Percentiles rank a stretch among this genome's conserved stretches.
These are phyloP conservation scores for Boletus mariae DNA, from an alignment of 1,284 basidiomycete species.

Conservation along the genomic window DNA sequence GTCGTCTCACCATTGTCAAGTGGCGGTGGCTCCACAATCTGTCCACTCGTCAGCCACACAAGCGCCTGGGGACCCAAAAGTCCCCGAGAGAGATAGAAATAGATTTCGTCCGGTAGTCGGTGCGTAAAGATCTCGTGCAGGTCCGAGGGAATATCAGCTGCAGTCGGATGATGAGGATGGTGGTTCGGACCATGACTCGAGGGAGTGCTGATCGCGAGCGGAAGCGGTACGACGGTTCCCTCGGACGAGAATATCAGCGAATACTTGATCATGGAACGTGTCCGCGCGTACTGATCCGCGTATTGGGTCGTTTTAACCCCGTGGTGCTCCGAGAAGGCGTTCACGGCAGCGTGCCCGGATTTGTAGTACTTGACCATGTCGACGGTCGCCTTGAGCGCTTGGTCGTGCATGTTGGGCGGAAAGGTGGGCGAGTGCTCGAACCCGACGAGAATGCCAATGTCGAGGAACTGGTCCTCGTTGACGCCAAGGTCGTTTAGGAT, in stretches of 20 bases:
- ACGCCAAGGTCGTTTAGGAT: conserved; percentile 78
- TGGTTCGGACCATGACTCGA: conserved; percentile 51
- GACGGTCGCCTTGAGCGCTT: conserved; percentile 77
- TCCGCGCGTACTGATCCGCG: conserved; percentile 85
- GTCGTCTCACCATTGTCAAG: conserved; percentile 93
- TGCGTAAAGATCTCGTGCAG: conserved; percentile 95
- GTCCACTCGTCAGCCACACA: conserved; percentile 85
- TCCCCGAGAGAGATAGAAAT: conserved; percentile 93
- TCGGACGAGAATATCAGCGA: conserved; percentile 90
- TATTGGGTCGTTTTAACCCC: conserved; percentile 77
- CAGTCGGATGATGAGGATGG: conserved; percentile 67
- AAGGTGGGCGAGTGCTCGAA: conserved; percentile 86
- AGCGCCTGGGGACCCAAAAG: conserved; percentile 85
- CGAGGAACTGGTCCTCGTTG: conserved; percentile 90
- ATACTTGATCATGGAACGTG: conserved; percentile 90
- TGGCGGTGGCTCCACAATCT: conserved; percentile 85
- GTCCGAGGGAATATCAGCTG: conserved; percentile 86
- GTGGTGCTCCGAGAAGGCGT: conserved; percentile 73
- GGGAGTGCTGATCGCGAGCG: conserved; percentile 65
- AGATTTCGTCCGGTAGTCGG: conserved; percentile 93
- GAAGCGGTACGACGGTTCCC: conserved; percentile 84
- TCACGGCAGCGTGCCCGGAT: conserved; percentile 78
- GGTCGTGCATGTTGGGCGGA: conserved; percentile 78
- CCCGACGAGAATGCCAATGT: conserved; percentile 89
- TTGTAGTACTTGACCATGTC: conserved; percentile 91